phyloP scores from a whole-genome alignment of 257 asterid genomes.

The Solanum gracilifrons region DNA sequence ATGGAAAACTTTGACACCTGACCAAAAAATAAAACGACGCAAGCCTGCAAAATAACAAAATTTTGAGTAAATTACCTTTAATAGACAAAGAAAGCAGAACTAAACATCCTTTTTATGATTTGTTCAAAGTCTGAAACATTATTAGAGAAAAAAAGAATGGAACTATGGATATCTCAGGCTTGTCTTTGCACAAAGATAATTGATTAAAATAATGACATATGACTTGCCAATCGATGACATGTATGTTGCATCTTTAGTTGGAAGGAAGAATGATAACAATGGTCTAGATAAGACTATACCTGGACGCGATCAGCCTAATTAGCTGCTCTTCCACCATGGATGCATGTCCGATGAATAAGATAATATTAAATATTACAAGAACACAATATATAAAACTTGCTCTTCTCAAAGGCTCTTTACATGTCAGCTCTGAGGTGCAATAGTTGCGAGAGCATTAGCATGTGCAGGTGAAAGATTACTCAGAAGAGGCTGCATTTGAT shows the following conservation, averaged over 20 bases:
- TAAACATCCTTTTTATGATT: background rate
- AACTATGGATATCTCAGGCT: background rate
- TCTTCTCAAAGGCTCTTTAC: background rate
- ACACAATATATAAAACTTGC: background rate
- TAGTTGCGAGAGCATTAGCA: constrained; percentile 83
- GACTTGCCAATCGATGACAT: background rate
- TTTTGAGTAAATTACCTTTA: background rate
- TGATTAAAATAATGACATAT: background rate
- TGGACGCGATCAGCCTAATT: background rate
- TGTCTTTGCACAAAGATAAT: background rate
- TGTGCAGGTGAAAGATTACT: constrained; percentile 71
- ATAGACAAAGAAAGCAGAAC: background rate
- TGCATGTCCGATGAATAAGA: background rate
- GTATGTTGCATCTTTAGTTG: background rate
- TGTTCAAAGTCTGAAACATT: background rate
- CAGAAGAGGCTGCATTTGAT: constrained; percentile 89
- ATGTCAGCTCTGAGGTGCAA: constrained; percentile 69
- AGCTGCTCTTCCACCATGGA: constrained; percentile 4
- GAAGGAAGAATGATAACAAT: background rate
- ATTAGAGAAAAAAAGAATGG: background rate
- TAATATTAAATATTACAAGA: background rate
- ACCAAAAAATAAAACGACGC: background rate
- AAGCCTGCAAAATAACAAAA: background rate
- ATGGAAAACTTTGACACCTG: background rate
- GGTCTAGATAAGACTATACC: background rate